Evolutionary conservation across 371 early-diverging fungal genomes (phyloP), one percentile per base, ranked within the genome.

Genomic region (Chytridium lagenaria): DNA sequence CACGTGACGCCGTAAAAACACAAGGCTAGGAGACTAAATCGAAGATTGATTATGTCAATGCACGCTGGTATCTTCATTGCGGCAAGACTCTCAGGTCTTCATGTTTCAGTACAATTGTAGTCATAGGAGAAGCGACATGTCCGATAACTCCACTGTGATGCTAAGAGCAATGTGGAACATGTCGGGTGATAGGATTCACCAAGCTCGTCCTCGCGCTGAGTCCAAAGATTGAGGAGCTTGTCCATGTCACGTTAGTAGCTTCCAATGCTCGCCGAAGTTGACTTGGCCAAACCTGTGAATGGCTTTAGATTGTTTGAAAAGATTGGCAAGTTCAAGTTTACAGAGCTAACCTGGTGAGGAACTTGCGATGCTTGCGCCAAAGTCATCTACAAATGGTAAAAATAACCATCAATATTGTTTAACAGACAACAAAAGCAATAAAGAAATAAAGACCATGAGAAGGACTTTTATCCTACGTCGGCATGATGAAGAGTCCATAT

Each of bases 281-380:
- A 16, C 40, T 1, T 12, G 84, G 82, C 30, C 74, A 78, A 67
- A 84, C 82, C 12, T 72, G n/a, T n/a, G n/a, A n/a, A n/a, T n/a
- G n/a, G n/a, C n/a, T n/a, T n/a, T n/a, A n/a, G n/a, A n/a, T n/a
- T n/a, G n/a, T n/a, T n/a, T n/a, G n/a, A n/a, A n/a, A n/a, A n/a
- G n/a, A n/a, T n/a, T n/a, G n/a, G n/a, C n/a, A n/a, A n/a, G n/a
- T n/a, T n/a, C n/a, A n/a, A n/a, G n/a, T n/a, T n/a, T n/a, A n/a
- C n/a, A n/a, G n/a, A n/a, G n/a, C n/a, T n/a, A n/a, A n/a, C n/a
- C 12, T 5, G 63, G 34, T 28, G 30, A 84, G 70, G 37, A 76
- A 72, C 65, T 84, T 84, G 50, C 84, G 79, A 61, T 84, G 84
- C 12, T 63, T 49, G 50, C 78, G 77, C 82, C 82, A 82, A n/a